Evolutionary conservation across 345 rosid species (phyloP), one percentile per base, ranked within the genome.

Genomic region (Eucalyptus shirleyi): DNA sequence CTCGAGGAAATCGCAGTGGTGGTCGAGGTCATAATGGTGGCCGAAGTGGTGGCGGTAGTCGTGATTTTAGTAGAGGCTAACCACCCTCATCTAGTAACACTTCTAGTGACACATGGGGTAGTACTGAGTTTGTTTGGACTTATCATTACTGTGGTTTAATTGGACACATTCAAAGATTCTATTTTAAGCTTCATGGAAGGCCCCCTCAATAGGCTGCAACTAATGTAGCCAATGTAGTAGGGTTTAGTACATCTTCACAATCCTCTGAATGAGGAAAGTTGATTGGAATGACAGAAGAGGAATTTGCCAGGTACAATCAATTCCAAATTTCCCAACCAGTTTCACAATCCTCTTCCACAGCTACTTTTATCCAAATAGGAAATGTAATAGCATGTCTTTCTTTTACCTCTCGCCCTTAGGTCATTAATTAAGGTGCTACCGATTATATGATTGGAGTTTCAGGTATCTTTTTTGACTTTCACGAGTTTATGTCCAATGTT

Each of bases 41-140:
- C 8, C 16, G 0, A 55, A 28, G 2, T 60, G 3, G 67, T 5
- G n/a, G 32, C 3, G 1, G 16, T 1, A 3, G 32, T n/a, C 1
- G 1, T 60, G 67, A 4, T 60, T 60, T 60, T 28, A 13, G 32
- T 60, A 60, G 32, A 60, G 67, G 32, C 67, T 30, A 60, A 60
- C 16, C 67, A 60, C 16, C 32, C 16, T 60, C 67, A 28, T 60
- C 32, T 60, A 28, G 8, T 60, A 26, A 3, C 32, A 28, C 2
- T 60, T 60, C 67, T 28, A 60, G 7, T 12, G 67, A 60, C 32
- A 26, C 2, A 60, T 1, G 7, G 8, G 15, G 32, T 60, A 60
- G 3, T 60, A 60, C 4, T 13, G 2, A 12, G 30, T 60, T 60
- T 28, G 32, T 60, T 6, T 3, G 32, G n/a, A 60, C 17, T 28